These are phyloP conservation scores for Puccinia brachypodii DNA, from an alignment of 1,284 basidiomycete genomes.

Conservation along the genomic window DNA sequence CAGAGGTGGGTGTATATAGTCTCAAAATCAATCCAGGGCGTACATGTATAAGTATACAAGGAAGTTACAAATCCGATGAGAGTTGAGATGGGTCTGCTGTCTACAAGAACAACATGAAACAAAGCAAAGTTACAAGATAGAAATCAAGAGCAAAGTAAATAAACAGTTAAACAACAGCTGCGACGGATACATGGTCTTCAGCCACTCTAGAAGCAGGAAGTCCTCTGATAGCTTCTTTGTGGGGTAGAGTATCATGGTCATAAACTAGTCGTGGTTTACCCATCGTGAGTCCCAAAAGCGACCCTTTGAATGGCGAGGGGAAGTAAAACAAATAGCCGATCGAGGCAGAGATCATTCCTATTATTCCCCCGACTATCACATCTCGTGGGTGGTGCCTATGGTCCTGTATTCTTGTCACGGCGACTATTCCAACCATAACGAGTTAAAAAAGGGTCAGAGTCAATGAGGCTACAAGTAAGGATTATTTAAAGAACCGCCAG, in stretches of 20 bases:
- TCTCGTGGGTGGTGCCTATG: constrained; percentile 36
- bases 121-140: background rate
- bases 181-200: constrained; percentile 1
- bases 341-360: constrained; percentile 28
- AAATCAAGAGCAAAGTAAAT: too few relatives aligned
- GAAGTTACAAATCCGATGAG: background rate
- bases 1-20: background rate
- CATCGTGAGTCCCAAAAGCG: constrained; percentile 20
- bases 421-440: constrained; percentile 6
- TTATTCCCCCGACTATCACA: constrained; percentile 41
- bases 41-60: background rate
- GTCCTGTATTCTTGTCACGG: constrained; percentile 40
- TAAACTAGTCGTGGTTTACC: constrained; percentile 45
- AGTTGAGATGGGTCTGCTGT: background rate
- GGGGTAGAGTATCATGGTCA: constrained; percentile 20
- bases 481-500: background rate
- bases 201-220: background rate
- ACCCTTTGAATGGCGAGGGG: constrained; percentile 46
- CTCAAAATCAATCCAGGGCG: background rate
- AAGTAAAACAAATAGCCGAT: constrained; percentile 47
- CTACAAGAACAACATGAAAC: background rate
- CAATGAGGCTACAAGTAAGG: background rate
- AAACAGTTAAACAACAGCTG: background rate
- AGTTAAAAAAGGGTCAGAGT: background rate
- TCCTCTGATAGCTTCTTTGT: constrained; percentile 13